phyloP scores from a whole-genome alignment of 2,329 filamentous ascomycete species.

The Lachnellula subtilissima region DNA sequence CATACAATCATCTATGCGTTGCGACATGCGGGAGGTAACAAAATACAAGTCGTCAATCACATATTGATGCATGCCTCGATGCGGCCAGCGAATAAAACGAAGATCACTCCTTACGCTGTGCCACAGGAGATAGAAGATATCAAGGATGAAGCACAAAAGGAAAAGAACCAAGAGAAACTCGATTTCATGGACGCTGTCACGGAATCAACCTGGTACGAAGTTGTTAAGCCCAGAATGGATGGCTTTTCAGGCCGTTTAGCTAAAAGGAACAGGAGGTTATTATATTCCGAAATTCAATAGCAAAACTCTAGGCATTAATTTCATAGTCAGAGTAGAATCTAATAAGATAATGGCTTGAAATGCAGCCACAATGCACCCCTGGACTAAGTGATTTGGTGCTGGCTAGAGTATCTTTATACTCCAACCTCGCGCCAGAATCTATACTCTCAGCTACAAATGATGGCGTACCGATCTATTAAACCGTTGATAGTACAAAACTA shows the following conservation, averaged over 20 bases:
- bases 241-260: too few relatives aligned
- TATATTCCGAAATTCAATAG: neutral
- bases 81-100: neutral
- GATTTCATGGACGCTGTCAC: constrained; percentile 1
- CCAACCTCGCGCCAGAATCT: too few relatives aligned
- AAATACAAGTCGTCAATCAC: constrained; percentile 13
- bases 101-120: neutral
- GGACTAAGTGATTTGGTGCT: too few relatives aligned
- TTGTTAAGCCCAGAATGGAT: neutral
- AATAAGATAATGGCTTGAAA: too few relatives aligned
- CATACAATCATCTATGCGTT: constrained; percentile 17
- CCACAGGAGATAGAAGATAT: constrained; percentile 3
- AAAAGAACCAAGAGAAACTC: constrained; percentile 11
- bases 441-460: too few relatives aligned
- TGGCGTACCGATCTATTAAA: too few relatives aligned
- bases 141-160: constrained; percentile 8
- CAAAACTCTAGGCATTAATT: neutral
- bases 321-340: too few relatives aligned
- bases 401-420: too few relatives aligned
- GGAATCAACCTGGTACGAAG: neutral
- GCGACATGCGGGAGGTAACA: constrained; percentile 19
- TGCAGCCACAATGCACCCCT: too few relatives aligned
- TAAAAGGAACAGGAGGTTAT: neutral
- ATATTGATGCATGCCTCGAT: constrained; percentile 1
- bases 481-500: too few relatives aligned